Evolutionary conservation across 139 green algal species (phyloP).

Genomic region (Chlamydomonas urium): DNA sequence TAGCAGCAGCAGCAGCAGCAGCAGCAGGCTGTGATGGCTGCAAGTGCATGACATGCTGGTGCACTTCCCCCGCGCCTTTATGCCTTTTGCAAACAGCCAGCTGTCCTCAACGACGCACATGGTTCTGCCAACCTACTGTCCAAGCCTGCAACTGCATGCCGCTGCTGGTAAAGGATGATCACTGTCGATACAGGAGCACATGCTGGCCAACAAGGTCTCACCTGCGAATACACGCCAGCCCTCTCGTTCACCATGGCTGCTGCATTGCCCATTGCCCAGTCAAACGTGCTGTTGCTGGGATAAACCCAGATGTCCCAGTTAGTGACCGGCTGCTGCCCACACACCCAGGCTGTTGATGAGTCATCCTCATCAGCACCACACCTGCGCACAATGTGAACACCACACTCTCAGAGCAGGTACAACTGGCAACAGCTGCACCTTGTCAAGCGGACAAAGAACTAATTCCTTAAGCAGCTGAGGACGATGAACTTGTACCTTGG

Average conservation of each 20-base stretch:
- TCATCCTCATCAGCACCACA: constrained; percentile 49
- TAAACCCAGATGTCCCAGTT: constrained; percentile 42
- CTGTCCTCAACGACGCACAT: too few relatives aligned
- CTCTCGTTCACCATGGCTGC: constrained; percentile 31
- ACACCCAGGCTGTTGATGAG: constrained; percentile 42
- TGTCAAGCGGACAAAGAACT: not conserved
- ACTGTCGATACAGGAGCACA: not conserved
- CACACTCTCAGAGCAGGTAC: not conserved
- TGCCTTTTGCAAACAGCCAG: too few relatives aligned
- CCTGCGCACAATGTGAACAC: constrained; percentile 15
- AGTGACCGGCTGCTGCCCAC: constrained; percentile 50
- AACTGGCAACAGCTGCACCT: constrained; percentile 9
- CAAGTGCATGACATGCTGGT: not conserved
- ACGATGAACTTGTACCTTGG: not conserved
- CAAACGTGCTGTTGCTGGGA: constrained; percentile 18
- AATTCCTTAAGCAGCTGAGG: not conserved
- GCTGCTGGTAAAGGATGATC: not conserved
- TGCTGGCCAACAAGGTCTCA: not conserved
- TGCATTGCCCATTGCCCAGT: constrained; percentile 31
- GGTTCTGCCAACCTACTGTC: too few relatives aligned
- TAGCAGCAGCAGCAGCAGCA: not conserved
- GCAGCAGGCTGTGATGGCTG: not conserved
- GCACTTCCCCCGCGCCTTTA: too few relatives aligned
- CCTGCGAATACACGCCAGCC: constrained; percentile 37
- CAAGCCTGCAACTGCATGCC: too few relatives aligned